Evolutionary conservation across 371 early-diverging fungal species (phyloP).

Genomic region (Globomyces sp.): DNA sequence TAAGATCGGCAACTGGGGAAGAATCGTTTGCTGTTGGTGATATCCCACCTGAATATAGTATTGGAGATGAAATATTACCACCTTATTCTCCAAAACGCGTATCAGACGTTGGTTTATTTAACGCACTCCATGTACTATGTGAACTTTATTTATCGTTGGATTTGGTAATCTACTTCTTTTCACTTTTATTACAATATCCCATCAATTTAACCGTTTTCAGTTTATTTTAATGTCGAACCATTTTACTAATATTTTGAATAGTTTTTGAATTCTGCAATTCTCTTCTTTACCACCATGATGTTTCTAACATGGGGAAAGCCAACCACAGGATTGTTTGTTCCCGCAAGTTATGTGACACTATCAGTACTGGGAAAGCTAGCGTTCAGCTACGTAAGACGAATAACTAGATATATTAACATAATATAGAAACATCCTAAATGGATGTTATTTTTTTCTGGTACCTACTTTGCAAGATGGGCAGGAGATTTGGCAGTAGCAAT

Average conservation of each 20-base stretch:
- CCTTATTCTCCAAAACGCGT: slow-evolving; percentile 1
- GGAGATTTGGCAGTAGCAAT: slow-evolving; percentile 13
- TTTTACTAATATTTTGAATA: not conserved
- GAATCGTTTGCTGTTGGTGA: not conserved
- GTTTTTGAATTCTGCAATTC: not conserved
- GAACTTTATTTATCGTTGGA: not conserved
- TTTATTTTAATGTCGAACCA: not conserved
- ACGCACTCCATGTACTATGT: not conserved
- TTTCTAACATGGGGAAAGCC: too few species aligned
- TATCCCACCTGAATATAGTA: not conserved
- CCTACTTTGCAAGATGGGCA: slow-evolving; percentile 2
- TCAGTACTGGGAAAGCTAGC: too few species aligned
- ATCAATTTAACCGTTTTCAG: not conserved
- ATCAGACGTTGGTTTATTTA: not conserved
- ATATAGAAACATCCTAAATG: not conserved
- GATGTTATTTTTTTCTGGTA: not conserved
- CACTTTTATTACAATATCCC: not conserved
- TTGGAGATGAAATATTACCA: not conserved
- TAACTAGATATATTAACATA: too few species aligned
- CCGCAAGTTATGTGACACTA: too few species aligned
- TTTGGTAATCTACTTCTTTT: not conserved
- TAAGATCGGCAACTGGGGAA: not conserved
- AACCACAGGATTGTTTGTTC: too few species aligned
- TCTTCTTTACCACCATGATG: not conserved
- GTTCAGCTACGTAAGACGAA: too few species aligned